Base-by-base conservation (phyloP, 495 filamentous ascomycete genomes). In the Neurospora sp. region DNA sequence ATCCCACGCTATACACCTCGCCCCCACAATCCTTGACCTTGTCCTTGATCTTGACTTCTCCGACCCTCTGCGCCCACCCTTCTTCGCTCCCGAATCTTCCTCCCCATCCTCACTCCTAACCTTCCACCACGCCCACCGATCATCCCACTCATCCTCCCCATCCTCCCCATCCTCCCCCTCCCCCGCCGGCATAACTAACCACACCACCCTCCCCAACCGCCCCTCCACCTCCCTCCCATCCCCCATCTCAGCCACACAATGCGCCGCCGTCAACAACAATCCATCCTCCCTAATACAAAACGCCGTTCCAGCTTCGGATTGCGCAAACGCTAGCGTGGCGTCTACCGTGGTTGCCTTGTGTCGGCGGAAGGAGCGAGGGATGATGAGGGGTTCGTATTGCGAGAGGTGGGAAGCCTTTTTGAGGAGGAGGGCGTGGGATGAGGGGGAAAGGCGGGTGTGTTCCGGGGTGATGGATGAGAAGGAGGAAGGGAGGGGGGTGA, bases 281-380 rank as follows among this genome's bases (percentile, higher is more conserved):
- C 84, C 85, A 14, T 75, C 70, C 39, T 79, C 42, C 3, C 80
- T 76, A 39, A 87, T 82, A 72, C 82, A 86, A n/a, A 86, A 80
- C 4, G 86, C 84, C 5, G 83, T 85, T 37, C 84, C 83, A 11
- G 84, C 85, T 73, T 85, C 82, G 41, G 83, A 77, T 72, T 85
- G 84, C 39, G 82, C 84, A 70, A 86, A 88, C 37, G 86, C 82
- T 31, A 86, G 79, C 0, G 84, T 85, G 0, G 85, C 79, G n/a
- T 77, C 59, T 18, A 74, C 40, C 20, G 72, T 62, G 2, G 12
- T 9, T 23, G 42, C 7, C 40, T 70, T 70, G 0, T 69, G 73
- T 39, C 46, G 70, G 0, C 54, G 70, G 71, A 76, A 39, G 70
- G 41, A 18, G 9, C 72, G 12, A 59, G 73, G 39, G 4, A 42